Base-by-base conservation (phyloP, 768 basidiomycete genomes). In the Termitomyces sp. region DNA sequence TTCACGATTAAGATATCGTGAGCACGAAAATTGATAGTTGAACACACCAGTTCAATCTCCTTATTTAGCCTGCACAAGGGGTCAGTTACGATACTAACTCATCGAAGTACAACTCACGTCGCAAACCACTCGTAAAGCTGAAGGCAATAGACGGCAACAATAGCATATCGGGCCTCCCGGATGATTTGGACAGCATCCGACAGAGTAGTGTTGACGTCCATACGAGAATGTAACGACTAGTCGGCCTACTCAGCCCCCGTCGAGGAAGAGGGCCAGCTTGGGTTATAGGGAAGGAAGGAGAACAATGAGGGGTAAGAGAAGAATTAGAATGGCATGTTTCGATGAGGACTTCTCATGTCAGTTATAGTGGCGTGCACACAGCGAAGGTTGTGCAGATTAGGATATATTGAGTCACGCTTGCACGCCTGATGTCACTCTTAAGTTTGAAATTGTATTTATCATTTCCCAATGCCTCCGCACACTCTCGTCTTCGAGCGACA, bases 41-140 rank as follows among this genome's bases (percentile, higher is more conserved):
- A 34, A 65, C 75, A 10, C 59, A 74, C 74, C 57, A 77, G 57
- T n/a, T 66, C 63, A 21, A 73, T 42, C 58, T 77, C 76, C 31
- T 68, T 57, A 29, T 61, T 53, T 16, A 71, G 38, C 29, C 75
- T 77, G 54, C 17, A 23, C 19, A 23, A 45, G 25, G n/a, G 19
- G n/a, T n/a, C n/a, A n/a, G n/a, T n/a, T n/a, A 37, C 23, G 19
- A 31, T 23, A 10, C 43, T 9, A 40, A 37, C 17, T 34, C 41
- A 23, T 25, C 27, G 6, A n/a, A n/a, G 16, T 2, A 23, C 44
- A 19, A 64, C 75, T 52, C 59, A 78, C 77, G 65, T 68, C 32
- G 63, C 58, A 10, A 73, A 44, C 74, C 74, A 76, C 55, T 78
- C 76, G 57, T 72, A 76, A 4, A 75, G 19, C 55, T 68, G 68